Base-by-base conservation (phyloP, 306 rosid species). In the Trifolium subterraneum region DNA sequence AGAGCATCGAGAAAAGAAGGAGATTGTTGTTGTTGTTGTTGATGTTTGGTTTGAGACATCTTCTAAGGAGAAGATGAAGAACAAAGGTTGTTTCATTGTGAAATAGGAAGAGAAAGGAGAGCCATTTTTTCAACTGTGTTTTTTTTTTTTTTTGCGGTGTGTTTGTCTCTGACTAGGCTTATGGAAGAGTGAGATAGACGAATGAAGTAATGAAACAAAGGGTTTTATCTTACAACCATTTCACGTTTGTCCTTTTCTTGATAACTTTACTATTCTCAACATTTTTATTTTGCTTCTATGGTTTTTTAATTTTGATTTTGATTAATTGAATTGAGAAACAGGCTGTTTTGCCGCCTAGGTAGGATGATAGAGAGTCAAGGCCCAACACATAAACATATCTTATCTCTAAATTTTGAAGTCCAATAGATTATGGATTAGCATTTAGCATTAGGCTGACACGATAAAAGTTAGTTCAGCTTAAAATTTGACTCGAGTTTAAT, bases 201-300 rank as follows among this genome's bases (percentile, higher is more conserved):
- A 69, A 73, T 63, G 83, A 64, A 68, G 84, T 9, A 79, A 84
- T 80, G 79, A 71, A 70, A 79, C 77, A 70, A 75, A 50, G 85
- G 87, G 80, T 79, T 83, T 83, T 81, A 79, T 86, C 87, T 72
- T 76, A 80, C 83, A 86, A 78, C 62, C 78, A 83, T 75, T 84
- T 70, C 93, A 88, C 88, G 88, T 89, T 86, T 73, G 87, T 78
- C 83, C 87, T 73, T 52, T 74, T 81, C 67, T 74, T 52, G 55
- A 45, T 7, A 7, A 4, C 39, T 74, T 63, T 38, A 66, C 70
- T 71, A 39, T 63, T 78, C 64, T 62, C 12, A 29, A 42, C 68
- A 44, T 55, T 56, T 76, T 56, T 66, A 27, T 20, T 13, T 3
- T 11, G 0, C 20, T 68, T 3, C 23, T 45, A 18, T 65, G 31